phyloP scores from a whole-genome alignment of 2,329 filamentous ascomycete species.

The Basipetospora sp. region DNA sequence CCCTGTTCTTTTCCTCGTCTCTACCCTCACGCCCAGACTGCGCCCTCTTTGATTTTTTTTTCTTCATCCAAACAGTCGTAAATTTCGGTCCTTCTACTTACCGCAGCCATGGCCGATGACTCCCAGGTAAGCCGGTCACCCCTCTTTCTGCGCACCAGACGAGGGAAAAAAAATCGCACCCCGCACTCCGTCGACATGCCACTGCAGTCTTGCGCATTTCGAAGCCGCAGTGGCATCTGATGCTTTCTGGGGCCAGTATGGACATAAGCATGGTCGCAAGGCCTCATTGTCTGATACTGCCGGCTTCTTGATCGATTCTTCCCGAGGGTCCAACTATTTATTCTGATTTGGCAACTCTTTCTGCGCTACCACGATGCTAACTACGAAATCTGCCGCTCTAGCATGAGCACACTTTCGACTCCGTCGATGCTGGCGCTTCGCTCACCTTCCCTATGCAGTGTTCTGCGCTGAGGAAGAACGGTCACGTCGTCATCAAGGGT shows the following conservation, averaged over 20 bases:
- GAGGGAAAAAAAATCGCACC: slow-evolving; percentile 4
- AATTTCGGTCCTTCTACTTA: not conserved
- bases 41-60: not conserved
- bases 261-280: too few species aligned
- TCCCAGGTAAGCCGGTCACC: slow-evolving; percentile 3
- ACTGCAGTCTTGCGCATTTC: too few species aligned
- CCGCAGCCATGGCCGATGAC: slow-evolving; percentile 4
- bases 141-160: not conserved
- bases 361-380: too few species aligned
- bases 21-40: slow-evolving; percentile 16
- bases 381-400: slow-evolving; percentile 16
- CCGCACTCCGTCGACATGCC: not conserved
- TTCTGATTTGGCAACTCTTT: too few species aligned
- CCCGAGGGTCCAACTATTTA: too few species aligned
- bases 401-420: slow-evolving; percentile 68
- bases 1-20: slow-evolving; percentile 9
- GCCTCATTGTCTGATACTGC: too few species aligned
- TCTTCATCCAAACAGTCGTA: too few species aligned
- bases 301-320: too few species aligned
- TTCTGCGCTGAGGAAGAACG: slow-evolving; percentile 98
- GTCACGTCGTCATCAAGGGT: slow-evolving; percentile 93
- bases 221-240: too few species aligned
- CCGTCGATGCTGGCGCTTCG: slow-evolving; percentile 91
- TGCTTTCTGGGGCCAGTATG: too few species aligned
- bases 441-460: slow-evolving; percentile 95